These are phyloP conservation scores for Hymenoscyphus occultus DNA, from an alignment of 2,329 filamentous ascomycete species.

Conservation along the genomic window DNA sequence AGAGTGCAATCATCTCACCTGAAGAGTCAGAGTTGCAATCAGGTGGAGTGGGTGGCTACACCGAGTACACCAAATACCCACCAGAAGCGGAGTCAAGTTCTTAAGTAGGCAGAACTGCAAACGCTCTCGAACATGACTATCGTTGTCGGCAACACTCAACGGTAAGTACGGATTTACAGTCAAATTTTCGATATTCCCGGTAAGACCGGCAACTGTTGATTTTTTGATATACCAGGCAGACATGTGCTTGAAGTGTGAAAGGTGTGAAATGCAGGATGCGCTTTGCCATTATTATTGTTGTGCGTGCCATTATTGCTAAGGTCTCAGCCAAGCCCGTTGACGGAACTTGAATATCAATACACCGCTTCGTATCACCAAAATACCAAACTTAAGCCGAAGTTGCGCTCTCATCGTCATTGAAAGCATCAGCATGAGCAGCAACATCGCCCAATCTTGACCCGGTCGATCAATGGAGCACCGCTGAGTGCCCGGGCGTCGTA, in stretches of 20 bases:
- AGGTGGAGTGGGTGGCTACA: not conserved
- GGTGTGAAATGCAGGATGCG: not conserved
- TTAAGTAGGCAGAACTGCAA: not conserved
- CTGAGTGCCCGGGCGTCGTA: not conserved
- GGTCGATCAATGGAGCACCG: not conserved
- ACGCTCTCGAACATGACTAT: too few species aligned
- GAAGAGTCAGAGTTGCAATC: not conserved
- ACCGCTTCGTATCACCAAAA: not conserved
- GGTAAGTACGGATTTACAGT: too few species aligned
- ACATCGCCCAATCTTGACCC: slow-evolving; percentile 2
- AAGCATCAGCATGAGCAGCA: not conserved
- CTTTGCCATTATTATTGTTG: not conserved
- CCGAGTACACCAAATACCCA: not conserved
- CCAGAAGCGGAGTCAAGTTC: not conserved
- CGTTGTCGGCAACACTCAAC: too few species aligned
- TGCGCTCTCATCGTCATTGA: not conserved
- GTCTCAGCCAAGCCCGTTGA: not conserved
- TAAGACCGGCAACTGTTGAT: not conserved
- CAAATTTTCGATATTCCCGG: not conserved
- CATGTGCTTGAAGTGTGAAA: not conserved
- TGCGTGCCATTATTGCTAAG: not conserved
- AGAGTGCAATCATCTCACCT: not conserved
- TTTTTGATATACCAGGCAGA: not conserved
- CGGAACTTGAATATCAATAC: not conserved
- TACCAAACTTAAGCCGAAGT: not conserved